Conservation (phyloP, 768 basidiomycete species). For the Trametes gibbosa region DNA sequence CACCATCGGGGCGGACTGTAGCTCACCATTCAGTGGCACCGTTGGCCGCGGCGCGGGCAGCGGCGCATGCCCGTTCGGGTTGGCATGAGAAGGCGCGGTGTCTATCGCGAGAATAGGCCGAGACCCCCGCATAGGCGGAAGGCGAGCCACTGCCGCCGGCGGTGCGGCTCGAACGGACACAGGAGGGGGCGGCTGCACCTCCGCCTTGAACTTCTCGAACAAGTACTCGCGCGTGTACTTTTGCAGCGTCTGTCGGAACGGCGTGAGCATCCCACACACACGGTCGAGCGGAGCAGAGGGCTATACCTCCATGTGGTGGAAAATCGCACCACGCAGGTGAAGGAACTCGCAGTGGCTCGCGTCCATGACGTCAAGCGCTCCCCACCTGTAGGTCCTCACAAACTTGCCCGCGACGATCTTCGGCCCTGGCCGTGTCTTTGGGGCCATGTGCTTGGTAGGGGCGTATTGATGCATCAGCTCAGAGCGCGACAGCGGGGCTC, state of each 20-base stretch:
- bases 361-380: constrained; percentile 77
- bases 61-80: constrained; percentile 44
- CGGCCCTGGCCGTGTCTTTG: constrained; percentile 31
- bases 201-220: constrained; percentile 62
- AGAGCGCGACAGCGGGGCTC: constrained; percentile 57
- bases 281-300: constrained; percentile 3
- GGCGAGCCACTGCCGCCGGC: constrained; percentile 20
- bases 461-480: constrained; percentile 75
- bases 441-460: constrained; percentile 46
- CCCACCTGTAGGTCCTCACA: constrained; percentile 79
- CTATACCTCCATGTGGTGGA: constrained; percentile 86
- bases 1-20: constrained; percentile 13
- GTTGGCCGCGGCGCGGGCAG: constrained; percentile 28
- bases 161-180: constrained; percentile 23
- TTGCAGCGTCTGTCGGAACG: constrained; percentile 62
- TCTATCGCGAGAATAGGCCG: constrained; percentile 63
- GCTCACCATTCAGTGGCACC: constrained; percentile 29
- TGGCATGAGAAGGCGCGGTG: constrained; percentile 47
- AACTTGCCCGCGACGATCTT: constrained; percentile 63
- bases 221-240: constrained; percentile 83
- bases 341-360: constrained; percentile 79
- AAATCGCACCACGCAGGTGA: constrained; percentile 71
- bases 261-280: constrained; percentile 3
- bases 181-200: constrained; percentile 21
- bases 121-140: constrained; percentile 36